phyloP scores from a whole-genome alignment of 1,284 basidiomycete genomes.

The Naganishia liquefaciens region DNA sequence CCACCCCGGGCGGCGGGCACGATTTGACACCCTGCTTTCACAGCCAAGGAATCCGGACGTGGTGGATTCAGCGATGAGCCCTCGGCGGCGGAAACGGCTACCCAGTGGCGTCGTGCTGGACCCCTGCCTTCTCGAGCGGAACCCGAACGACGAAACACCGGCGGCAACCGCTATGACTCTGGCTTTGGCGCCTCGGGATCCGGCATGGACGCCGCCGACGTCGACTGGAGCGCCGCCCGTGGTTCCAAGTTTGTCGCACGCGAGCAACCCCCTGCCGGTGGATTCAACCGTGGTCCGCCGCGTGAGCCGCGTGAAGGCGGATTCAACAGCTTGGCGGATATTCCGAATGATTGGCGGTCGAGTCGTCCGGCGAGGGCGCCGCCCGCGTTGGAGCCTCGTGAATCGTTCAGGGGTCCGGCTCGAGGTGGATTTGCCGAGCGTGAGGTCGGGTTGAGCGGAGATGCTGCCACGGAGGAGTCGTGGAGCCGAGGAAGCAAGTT shows the following conservation, averaged over 20 bases:
- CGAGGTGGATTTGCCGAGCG: slow-evolving; percentile 53
- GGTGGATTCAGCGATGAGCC: slow-evolving; percentile 40
- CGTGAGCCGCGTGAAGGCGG: slow-evolving; percentile 37
- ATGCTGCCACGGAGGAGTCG: slow-evolving; percentile 74
- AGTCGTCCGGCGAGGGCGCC: slow-evolving; percentile 54
- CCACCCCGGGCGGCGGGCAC: too few relatives aligned
- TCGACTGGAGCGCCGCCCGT: slow-evolving; percentile 55
- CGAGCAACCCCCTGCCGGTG: slow-evolving; percentile 36
- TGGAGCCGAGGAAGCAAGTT: slow-evolving; percentile 55
- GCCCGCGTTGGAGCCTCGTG: slow-evolving; percentile 26
- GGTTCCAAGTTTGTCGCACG: slow-evolving; percentile 55
- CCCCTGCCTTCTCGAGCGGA: slow-evolving; percentile 67
- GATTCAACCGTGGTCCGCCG: slow-evolving; percentile 34
- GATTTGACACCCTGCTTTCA: slow-evolving; percentile 23
- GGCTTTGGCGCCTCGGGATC: slow-evolving; percentile 28
- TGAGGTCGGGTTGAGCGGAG: slow-evolving; percentile 37
- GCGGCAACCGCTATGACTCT: slow-evolving; percentile 35
- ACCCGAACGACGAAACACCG: slow-evolving; percentile 28
- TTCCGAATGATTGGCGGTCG: slow-evolving; percentile 67
- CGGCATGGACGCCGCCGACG: slow-evolving; percentile 44
- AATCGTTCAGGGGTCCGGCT: slow-evolving; percentile 43
- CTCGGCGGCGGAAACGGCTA: slow-evolving; percentile 56
- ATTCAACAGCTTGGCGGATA: slow-evolving; percentile 39
- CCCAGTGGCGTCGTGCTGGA: slow-evolving; percentile 81
- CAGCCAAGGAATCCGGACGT: slow-evolving; percentile 67